These are phyloP conservation scores for Aureobasidium leucospermi DNA, from an alignment of 2,329 filamentous ascomycete species.

Conservation along the genomic window DNA sequence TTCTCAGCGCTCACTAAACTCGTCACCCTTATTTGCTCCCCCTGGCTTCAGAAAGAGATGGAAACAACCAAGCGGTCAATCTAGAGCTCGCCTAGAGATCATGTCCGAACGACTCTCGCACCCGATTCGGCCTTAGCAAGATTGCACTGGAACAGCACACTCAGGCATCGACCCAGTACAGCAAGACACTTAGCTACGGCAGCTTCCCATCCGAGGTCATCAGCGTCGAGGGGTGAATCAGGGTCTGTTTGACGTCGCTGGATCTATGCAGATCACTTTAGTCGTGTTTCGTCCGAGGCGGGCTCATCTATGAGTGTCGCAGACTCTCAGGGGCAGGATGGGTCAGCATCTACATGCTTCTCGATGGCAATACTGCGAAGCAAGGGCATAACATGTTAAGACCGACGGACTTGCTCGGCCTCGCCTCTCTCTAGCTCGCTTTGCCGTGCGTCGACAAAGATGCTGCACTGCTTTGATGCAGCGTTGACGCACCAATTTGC, in stretches of 20 bases:
- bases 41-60: not conserved
- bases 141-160: not conserved
- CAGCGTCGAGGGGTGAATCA: not conserved
- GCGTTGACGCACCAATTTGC: not conserved
- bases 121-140: not conserved
- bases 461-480: not conserved
- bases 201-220: not conserved
- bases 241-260: not conserved
- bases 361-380: not conserved
- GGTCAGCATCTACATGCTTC: not conserved
- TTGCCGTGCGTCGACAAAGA: no score
- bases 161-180: not conserved
- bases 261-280: not conserved
- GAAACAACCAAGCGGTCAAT: not conserved
- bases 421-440: no score
- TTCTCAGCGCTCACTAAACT: not conserved
- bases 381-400: not conserved
- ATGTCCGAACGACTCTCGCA: not conserved
- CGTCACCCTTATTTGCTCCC: not conserved
- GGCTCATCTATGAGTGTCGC: constrained; percentile 1
- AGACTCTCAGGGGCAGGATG: not conserved
- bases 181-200: not conserved
- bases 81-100: not conserved
- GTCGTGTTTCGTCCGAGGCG: not conserved
- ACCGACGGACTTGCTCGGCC: not conserved